Conservation (phyloP, 2,329 filamentous ascomycete species). For the Aureobasidium sp. region DNA sequence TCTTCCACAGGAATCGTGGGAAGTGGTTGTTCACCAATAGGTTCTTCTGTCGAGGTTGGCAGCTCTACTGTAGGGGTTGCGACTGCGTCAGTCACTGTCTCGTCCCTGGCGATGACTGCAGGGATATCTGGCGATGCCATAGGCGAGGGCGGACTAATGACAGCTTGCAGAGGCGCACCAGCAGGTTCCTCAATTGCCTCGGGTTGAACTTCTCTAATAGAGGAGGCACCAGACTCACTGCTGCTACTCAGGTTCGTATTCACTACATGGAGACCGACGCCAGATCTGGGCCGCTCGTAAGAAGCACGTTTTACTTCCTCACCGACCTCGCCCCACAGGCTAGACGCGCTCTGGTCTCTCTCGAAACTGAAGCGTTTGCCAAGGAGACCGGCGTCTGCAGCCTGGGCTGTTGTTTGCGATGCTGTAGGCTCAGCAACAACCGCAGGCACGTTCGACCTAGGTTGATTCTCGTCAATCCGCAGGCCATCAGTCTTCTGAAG, state of each 20-base stretch:
- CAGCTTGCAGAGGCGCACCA: background rate
- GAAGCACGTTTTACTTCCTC: constrained; percentile 17
- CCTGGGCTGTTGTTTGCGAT: background rate
- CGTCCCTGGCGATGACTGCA: background rate
- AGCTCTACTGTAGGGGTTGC: background rate
- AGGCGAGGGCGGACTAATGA: background rate
- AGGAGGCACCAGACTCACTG: background rate
- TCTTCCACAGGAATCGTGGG: background rate
- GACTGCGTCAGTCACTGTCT: background rate
- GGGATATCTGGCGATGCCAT: background rate
- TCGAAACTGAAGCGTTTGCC: constrained; percentile 35
- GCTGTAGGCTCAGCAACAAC: background rate
- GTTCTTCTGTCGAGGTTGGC: background rate
- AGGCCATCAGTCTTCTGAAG: constrained; percentile 10
- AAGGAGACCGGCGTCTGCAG: constrained; percentile 18
- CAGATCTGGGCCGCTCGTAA: constrained; percentile 27
- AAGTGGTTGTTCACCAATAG: background rate
- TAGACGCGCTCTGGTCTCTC: constrained; percentile 19
- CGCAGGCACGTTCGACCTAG: background rate
- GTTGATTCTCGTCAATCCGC: background rate
- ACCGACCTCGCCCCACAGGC: constrained; percentile 4
- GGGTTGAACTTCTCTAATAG: background rate
- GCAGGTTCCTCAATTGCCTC: background rate
- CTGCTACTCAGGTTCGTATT: constrained; percentile 33
- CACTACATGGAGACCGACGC: constrained; percentile 36